Percentiles rank a stretch among this genome's conserved stretches.
Evolutionary conservation across 2,329 filamentous ascomycete species (phyloP).

Genomic region (Byssochlamys sp.): DNA sequence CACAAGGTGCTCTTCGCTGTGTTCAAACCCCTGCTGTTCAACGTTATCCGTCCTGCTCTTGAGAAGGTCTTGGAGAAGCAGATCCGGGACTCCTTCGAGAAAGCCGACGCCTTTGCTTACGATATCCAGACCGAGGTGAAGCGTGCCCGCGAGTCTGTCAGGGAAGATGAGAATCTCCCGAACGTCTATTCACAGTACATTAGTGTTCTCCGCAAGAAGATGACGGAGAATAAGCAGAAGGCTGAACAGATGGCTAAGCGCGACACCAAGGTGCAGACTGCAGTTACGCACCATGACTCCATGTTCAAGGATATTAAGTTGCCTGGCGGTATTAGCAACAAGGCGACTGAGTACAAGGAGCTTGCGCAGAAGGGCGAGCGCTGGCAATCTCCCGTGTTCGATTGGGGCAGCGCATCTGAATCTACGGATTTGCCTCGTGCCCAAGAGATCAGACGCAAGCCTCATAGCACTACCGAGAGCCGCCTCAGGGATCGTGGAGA

Average conservation of each 20-base stretch:
- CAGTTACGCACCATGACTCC: constrained; percentile 78
- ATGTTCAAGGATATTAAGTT: constrained; percentile 84
- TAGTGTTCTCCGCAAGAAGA: constrained; percentile 61
- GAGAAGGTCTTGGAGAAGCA: constrained; percentile 83
- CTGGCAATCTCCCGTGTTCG: constrained; percentile 93
- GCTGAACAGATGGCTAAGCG: constrained; percentile 46
- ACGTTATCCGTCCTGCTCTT: constrained; percentile 70
- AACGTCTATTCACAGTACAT: constrained; percentile 84
- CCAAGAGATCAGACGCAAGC: constrained; percentile 48
- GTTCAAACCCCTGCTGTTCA: constrained; percentile 79
- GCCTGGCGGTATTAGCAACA: constrained; percentile 79
- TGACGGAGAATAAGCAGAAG: constrained; percentile 70
- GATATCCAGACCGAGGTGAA: constrained; percentile 76
- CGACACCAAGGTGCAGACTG: constrained; percentile 69
- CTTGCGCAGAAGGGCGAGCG: constrained; percentile 77
- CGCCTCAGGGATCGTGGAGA: constrained; percentile 4
- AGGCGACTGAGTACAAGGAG: constrained; percentile 88
- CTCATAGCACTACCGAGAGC: constrained; percentile 37
- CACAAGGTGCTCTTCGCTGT: constrained; percentile 83
- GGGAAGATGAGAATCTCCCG: constrained; percentile 59
- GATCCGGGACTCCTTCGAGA: constrained; percentile 70
- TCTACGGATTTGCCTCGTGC: constrained; percentile 60
- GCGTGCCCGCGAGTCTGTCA: constrained; percentile 56
- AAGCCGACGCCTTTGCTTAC: constrained; percentile 63
- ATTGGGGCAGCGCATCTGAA: constrained; percentile 66